phyloP scores from a whole-genome alignment of 2,329 filamentous ascomycete species.

The Trichoderma oligosporum region DNA sequence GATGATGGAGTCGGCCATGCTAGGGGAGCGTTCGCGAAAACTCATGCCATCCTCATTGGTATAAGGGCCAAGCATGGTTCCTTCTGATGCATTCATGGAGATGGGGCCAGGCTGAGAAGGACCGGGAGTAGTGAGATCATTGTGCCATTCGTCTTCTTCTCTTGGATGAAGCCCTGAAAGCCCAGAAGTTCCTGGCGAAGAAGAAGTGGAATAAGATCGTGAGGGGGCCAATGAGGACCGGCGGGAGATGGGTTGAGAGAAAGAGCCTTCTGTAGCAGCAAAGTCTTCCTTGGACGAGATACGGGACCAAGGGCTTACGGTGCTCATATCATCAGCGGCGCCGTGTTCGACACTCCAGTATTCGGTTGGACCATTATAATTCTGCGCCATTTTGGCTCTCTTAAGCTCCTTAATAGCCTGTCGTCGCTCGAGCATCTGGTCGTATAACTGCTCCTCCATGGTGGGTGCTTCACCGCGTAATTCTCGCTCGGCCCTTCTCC shows the following conservation, averaged over 20 bases:
- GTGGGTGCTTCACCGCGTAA: slow-evolving; percentile 57
- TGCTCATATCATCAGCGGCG: slow-evolving; percentile 50
- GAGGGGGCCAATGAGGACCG: slow-evolving; percentile 47
- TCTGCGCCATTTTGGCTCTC: slow-evolving; percentile 50
- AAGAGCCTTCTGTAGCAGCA: slow-evolving; percentile 33
- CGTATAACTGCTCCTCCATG: slow-evolving; percentile 58
- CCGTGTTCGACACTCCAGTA: slow-evolving; percentile 85
- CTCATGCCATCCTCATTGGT: slow-evolving; percentile 45
- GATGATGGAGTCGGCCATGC: slow-evolving; percentile 73
- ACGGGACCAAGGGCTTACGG: slow-evolving; percentile 39
- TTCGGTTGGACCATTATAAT: slow-evolving; percentile 53
- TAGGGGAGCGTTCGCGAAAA: slow-evolving; percentile 67
- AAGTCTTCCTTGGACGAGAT: slow-evolving; percentile 42
- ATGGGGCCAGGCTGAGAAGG: slow-evolving; percentile 50
- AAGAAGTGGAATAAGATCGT: slow-evolving; percentile 45
- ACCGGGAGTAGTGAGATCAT: slow-evolving; percentile 52
- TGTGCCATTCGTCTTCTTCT: slow-evolving; percentile 37
- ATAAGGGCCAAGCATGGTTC: slow-evolving; percentile 73
- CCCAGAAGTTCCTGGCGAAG: slow-evolving; percentile 31
- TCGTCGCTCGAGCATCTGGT: slow-evolving; percentile 56
- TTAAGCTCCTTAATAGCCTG: slow-evolving; percentile 56
- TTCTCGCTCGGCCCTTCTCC: slow-evolving; percentile 72
- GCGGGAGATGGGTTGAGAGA: slow-evolving; percentile 39
- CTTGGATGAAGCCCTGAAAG: slow-evolving; percentile 32
- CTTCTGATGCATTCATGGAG: slow-evolving; percentile 62